Conservation (phyloP, 2,329 filamentous ascomycete genomes). For the Stromatinia cepivora region DNA sequence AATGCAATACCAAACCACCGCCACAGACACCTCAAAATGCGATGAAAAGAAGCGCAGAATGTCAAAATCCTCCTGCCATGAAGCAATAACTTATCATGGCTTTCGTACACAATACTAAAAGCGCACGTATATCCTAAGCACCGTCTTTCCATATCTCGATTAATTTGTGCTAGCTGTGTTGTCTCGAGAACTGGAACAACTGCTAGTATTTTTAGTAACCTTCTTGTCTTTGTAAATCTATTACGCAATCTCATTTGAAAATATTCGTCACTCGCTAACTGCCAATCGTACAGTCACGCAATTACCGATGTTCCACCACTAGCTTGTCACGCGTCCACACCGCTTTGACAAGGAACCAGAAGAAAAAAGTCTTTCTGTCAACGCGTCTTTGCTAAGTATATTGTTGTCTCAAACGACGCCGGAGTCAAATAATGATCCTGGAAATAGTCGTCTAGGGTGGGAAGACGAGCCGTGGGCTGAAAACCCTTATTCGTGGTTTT, state of each 20-base stretch:
- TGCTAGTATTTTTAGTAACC: too few species aligned
- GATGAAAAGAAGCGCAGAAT: not conserved
- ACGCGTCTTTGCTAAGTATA: not conserved
- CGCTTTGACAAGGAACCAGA: not conserved
- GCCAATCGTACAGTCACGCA: too few species aligned
- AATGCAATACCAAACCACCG: too few species aligned
- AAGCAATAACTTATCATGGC: not conserved
- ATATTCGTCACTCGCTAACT: too few species aligned
- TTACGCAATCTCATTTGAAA: too few species aligned
- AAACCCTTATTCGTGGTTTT: not conserved
- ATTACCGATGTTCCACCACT: not conserved
- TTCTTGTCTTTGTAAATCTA: too few species aligned
- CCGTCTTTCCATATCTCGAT: too few species aligned
- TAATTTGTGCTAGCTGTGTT: too few species aligned
- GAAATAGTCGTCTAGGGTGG: constrained; percentile 5
- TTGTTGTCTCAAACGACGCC: not conserved
- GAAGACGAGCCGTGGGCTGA: not conserved
- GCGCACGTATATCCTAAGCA: too few species aligned
- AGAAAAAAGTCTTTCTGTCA: not conserved
- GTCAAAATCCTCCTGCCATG: not conserved
- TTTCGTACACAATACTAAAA: not conserved
- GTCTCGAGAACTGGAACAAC: too few species aligned
- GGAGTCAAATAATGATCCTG: not conserved
- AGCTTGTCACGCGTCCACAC: not conserved
- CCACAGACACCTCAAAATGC: not conserved